Evolutionary conservation across 352 stramenopile genomes (phyloP).

Genomic region (Globisporangium sylvaticum): DNA sequence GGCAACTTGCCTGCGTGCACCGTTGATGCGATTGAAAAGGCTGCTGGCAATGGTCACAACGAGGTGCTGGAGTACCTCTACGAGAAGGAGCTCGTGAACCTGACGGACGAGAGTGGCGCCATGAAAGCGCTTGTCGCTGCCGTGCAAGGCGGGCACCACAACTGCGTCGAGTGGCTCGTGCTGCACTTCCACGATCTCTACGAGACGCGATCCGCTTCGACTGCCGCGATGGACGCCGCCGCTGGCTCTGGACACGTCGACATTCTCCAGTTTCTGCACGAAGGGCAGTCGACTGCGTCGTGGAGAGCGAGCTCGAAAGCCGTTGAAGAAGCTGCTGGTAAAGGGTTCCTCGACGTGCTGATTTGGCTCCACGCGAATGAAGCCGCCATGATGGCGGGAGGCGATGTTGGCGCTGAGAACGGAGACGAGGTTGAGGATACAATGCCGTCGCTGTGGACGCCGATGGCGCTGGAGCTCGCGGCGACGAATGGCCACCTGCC

Average conservation of each 20-base stretch:
- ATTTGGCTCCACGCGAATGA: conserved; percentile 46
- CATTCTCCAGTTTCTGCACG: conserved; percentile 49
- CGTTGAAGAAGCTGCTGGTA: conserved; percentile 48
- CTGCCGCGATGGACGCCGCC: conserved; percentile 48
- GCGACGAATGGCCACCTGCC: conserved; percentile 56
- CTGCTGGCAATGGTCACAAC: conserved; percentile 59
- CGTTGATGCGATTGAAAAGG: conserved; percentile 54
- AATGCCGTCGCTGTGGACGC: conserved; percentile 31
- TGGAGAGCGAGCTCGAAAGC: conserved; percentile 58
- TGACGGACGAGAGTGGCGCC: conserved; percentile 38
- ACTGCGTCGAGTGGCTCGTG: conserved; percentile 60
- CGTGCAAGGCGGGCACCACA: conserved; percentile 42
- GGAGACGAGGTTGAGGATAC: conserved; percentile 14
- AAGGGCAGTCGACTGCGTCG: conserved; percentile 27
- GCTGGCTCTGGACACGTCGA: conserved; percentile 46
- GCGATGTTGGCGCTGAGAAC: background rate
- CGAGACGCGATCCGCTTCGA: conserved; percentile 24
- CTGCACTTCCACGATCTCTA: conserved; percentile 40
- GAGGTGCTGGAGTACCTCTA: conserved; percentile 52
- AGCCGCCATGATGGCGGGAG: conserved; percentile 2
- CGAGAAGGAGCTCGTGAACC: conserved; percentile 46
- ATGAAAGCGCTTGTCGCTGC: conserved; percentile 56
- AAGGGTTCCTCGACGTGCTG: conserved; percentile 47
- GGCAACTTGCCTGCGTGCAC: conserved; percentile 45
- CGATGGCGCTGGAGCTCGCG: conserved; percentile 51